Base-by-base conservation (phyloP, 352 stramenopile genomes). In the Pythium pyrilobum region DNA sequence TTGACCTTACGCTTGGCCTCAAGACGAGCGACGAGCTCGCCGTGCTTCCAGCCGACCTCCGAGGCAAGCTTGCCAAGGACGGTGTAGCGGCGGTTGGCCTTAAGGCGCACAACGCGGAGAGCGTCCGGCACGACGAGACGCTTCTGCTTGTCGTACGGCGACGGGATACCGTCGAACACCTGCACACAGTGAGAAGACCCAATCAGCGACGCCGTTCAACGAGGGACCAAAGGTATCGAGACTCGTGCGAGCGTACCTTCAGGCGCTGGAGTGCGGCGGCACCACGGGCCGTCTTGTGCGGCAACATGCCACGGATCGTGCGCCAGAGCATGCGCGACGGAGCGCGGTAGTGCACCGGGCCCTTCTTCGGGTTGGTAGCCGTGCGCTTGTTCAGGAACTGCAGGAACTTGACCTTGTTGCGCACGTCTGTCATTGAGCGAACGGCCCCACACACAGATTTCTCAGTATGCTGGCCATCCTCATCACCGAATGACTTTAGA, bases 61-160 rank as follows among this genome's bases (percentile, higher is more conserved):
- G 91, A 86, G 24, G 96, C 90, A 37, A 99, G 88, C 51, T 93
- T 82, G 67, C 93, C 96, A 52, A 99, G 85, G 58, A 97, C 88
- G 62, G 94, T 98, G 91, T 86, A 98, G 55, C 94, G 84, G 56
- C 96, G 87, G 63, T 80, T 87, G 48, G 92, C 89, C 77, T 98
- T 98, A 61, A 99, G 83, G 59, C 93, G 87, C 39, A 98, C 72
- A 46, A 96, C 87, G 59, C 83, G 81, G 64, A 99, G 90, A 40
- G 97, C 97, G 39, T 96, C 92, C 27, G 97, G 96, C 55, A 99
- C 92, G 32, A 99, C 96, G 77, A 99, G 96, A 39, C 96, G 86
- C 92, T 99, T 99, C 82, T 98, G 87, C 85, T 98, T 99, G 81
- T 99, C 95, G 74, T 97, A 99, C 45, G 95, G 96, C 54, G 94